Evolutionary conservation across 208 protist genomes (phyloP).

Genomic region (Leishmania guyanensis): DNA sequence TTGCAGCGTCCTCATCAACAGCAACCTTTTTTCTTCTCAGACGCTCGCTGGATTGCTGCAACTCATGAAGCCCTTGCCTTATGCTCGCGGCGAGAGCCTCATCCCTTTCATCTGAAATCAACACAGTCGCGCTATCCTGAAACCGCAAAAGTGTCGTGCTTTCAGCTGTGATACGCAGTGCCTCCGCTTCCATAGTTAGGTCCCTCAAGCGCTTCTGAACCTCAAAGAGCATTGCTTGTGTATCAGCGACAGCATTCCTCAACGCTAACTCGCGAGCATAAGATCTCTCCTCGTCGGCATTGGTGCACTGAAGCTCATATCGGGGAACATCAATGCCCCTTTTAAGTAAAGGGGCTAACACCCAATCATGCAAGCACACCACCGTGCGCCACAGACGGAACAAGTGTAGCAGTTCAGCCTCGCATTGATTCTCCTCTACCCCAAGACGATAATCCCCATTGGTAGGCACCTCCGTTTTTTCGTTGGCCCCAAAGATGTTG

Average conservation of each 20-base stretch:
- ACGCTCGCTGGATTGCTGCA: slow-evolving; percentile 7
- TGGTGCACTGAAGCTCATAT: not conserved
- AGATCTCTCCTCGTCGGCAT: not conserved
- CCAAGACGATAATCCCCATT: not conserved
- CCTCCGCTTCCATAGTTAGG: not conserved
- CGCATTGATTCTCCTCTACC: not conserved
- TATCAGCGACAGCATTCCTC: not conserved
- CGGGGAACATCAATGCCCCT: not conserved
- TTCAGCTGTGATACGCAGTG: not conserved
- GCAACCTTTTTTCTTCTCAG: not conserved
- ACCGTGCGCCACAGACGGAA: slow-evolving; percentile 5
- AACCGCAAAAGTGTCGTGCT: not conserved
- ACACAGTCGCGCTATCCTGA: not conserved
- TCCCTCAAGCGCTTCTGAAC: not conserved
- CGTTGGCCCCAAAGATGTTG: not conserved
- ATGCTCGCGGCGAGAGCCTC: not conserved
- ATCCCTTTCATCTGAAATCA: not conserved
- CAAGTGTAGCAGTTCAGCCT: not conserved
- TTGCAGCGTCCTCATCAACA: not conserved
- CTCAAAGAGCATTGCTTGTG: not conserved
- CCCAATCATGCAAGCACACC: not conserved
- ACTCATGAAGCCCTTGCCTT: not conserved
- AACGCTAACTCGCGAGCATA: not conserved
- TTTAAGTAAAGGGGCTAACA: not conserved
- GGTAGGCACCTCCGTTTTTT: not conserved